Evolutionary conservation across 78 protist species (phyloP).

Genomic region (Carpediemonas membranifera): DNA sequence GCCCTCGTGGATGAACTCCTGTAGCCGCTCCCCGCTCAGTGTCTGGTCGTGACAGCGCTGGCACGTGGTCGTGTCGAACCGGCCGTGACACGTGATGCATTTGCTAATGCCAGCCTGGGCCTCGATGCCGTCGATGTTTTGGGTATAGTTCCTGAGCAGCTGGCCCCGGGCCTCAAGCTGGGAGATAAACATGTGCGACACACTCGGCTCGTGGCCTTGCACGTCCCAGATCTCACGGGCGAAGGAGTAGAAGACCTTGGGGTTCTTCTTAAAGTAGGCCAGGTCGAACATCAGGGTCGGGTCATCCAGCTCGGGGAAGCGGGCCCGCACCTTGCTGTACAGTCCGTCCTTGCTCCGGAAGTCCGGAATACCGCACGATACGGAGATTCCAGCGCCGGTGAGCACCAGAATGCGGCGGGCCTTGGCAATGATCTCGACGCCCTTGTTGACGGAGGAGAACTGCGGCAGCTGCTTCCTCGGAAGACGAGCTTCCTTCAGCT

Average conservation of each 20-base stretch:
- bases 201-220: neutral
- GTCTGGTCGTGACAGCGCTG: neutral
- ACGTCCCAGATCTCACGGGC: neutral
- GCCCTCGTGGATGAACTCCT: neutral
- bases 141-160: neutral
- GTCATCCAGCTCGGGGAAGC: neutral
- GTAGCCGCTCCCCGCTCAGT: neutral
- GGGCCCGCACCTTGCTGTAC: neutral
- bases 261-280: neutral
- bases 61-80: slow-evolving; percentile 20
- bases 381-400: neutral
- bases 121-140: slow-evolving; percentile 7
- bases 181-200: neutral
- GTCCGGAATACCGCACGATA: neutral
- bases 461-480: neutral
- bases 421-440: neutral
- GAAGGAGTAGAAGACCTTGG: neutral
- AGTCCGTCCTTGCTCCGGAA: neutral
- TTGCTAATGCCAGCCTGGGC: neutral
- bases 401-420: neutral
- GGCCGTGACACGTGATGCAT: slow-evolving; percentile 26
- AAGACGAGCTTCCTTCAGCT: neutral
- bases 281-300: slow-evolving; percentile 2
- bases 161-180: neutral
- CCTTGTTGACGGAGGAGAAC: neutral